These are phyloP conservation scores for Barnettozyma wickerhamii DNA, from an alignment of 805 yeast species.

Conservation along the genomic window DNA sequence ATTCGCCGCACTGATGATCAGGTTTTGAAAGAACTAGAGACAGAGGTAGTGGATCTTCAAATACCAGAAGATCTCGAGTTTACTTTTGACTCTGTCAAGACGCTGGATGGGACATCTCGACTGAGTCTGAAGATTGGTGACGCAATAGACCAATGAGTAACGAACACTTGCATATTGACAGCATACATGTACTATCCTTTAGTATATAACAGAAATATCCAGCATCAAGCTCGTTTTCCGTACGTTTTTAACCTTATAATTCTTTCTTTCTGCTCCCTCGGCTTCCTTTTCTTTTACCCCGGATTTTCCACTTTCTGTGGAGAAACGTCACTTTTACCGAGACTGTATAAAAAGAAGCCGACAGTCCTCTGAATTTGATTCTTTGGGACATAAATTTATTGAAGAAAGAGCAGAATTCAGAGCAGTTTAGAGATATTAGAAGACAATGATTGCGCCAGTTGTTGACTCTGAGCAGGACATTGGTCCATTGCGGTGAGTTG, in stretches of 20 bases:
- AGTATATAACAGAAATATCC: too few relatives aligned
- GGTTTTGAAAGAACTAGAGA: constrained; percentile 7
- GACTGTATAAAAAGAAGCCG: not conserved
- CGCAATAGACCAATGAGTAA: not conserved
- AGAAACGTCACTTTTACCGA: constrained; percentile 1
- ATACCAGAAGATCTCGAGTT: constrained; percentile 9
- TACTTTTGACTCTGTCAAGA: constrained; percentile 11
- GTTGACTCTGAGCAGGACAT: constrained; percentile 25
- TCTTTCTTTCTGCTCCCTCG: too few relatives aligned
- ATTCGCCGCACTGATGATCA: not conserved
- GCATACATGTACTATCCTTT: too few relatives aligned
- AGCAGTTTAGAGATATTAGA: not conserved
- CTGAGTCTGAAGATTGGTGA: constrained; percentile 6
- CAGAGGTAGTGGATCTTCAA: constrained; percentile 10
- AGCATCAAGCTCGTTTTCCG: too few relatives aligned
- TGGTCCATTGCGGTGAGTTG: constrained; percentile 22
- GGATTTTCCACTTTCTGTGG: not conserved
- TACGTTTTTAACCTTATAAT: too few relatives aligned
- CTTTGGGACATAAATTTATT: too few relatives aligned
- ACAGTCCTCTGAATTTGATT: too few relatives aligned
- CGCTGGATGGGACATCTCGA: constrained; percentile 11
- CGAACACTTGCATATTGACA: not conserved
- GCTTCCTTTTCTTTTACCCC: not conserved
- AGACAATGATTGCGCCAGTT: constrained; percentile 7
- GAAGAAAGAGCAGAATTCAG: too few relatives aligned